Percentiles rank a stretch among this genome's conserved stretches.
Conservation (phyloP, 345 rosid genomes). For the Melaleuca alternifolia region DNA sequence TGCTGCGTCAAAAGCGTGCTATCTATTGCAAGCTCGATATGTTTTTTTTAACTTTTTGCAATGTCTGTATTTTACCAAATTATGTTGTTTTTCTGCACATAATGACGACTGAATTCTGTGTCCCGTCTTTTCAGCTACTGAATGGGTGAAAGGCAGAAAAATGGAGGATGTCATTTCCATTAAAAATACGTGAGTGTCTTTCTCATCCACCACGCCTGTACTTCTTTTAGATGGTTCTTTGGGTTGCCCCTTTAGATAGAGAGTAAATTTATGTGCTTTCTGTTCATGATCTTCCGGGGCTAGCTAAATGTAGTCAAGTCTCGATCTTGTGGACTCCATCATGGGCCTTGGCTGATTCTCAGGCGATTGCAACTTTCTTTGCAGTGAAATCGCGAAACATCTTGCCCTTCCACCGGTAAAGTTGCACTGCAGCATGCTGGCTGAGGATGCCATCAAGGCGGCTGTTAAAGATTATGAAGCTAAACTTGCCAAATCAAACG, state of each 20-base stretch:
- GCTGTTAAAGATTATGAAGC: constrained; percentile 82
- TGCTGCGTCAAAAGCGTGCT: not conserved
- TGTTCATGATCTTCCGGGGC: not conserved
- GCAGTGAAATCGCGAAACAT: constrained; percentile 91
- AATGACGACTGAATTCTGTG: not conserved
- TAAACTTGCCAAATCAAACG: constrained; percentile 29
- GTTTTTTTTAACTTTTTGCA: not conserved
- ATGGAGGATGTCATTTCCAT: constrained; percentile 85
- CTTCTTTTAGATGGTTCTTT: no score
- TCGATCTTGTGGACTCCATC: not conserved
- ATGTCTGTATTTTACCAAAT: not conserved
- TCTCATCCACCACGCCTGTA: no score
- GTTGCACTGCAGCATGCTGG: constrained; percentile 99
- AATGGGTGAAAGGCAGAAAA: constrained; percentile 96
- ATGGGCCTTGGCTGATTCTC: not conserved
- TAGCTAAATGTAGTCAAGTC: not conserved
- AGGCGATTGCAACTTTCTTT: not conserved
- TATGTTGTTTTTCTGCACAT: not conserved
- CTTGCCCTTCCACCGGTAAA: constrained; percentile 97
- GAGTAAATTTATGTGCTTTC: not conserved
- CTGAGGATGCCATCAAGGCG: constrained; percentile 98
- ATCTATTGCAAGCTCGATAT: not conserved
- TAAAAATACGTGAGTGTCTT: constrained; percentile 68
- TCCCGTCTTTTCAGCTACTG: constrained; percentile 49
- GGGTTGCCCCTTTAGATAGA: no score